These are phyloP conservation scores for Tylopilus intermedius DNA, from an alignment of 768 basidiomycete species.

Conservation along the genomic window DNA sequence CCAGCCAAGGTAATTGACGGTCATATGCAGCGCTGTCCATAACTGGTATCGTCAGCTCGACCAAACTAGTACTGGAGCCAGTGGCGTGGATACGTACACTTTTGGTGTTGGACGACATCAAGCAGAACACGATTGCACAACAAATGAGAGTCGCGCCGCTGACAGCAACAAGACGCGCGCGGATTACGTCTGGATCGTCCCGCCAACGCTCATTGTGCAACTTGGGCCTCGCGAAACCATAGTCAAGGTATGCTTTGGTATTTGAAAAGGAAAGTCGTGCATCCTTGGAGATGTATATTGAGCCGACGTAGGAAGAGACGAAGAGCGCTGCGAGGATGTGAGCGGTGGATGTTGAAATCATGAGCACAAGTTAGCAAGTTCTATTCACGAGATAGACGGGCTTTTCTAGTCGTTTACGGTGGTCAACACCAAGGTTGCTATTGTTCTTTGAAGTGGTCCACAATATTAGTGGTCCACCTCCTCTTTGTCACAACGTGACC, in stretches of 20 bases:
- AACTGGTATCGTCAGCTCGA: conserved; percentile 13
- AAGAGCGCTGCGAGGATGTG: conserved; percentile 57
- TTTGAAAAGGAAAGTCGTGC: conserved; percentile 51
- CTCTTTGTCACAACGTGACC: conserved; percentile 6
- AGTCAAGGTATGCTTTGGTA: conserved; percentile 22
- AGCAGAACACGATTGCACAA: conserved; percentile 44
- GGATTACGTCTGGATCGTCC: conserved; percentile 82
- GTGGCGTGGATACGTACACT: conserved; percentile 9
- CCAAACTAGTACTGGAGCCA: background rate
- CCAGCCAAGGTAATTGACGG: conserved; percentile 41
- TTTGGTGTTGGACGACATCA: conserved; percentile 31
- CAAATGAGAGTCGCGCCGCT: conserved; percentile 55
- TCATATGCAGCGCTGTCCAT: conserved; percentile 24
- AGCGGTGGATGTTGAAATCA: conserved; percentile 34
- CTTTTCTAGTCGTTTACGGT: conserved; percentile 13
- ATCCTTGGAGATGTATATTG: conserved; percentile 70
- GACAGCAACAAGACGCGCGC: conserved; percentile 70
- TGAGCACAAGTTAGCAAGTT: conserved; percentile 7
- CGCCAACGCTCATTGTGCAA: conserved; percentile 52
- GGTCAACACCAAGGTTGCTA: conserved; percentile 7
- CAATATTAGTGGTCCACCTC: conserved; percentile 4
- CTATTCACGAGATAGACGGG: conserved; percentile 2
- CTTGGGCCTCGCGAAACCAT: conserved; percentile 29
- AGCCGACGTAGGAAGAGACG: conserved; percentile 71
- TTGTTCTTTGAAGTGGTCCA: conserved; percentile 10